These are phyloP conservation scores for Amauroascus niger DNA, from an alignment of 2,329 filamentous ascomycete genomes.

Conservation along the genomic window DNA sequence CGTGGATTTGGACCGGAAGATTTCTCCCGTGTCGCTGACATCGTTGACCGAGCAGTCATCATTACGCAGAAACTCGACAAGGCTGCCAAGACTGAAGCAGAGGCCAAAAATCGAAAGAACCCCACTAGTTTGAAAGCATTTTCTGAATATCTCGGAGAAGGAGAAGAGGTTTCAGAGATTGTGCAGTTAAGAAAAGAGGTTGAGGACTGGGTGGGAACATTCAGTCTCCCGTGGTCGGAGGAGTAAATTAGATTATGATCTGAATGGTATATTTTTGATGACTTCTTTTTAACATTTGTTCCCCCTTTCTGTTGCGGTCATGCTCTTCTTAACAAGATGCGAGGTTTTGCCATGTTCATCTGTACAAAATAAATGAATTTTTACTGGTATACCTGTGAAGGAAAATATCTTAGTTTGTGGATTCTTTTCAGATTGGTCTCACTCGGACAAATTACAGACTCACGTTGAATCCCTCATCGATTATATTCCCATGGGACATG, in stretches of 20 bases:
- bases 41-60: slow-evolving; percentile 72
- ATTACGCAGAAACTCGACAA: slow-evolving; percentile 73
- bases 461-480: too few species aligned
- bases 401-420: neutral
- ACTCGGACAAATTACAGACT: too few species aligned
- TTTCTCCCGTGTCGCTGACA: slow-evolving; percentile 75
- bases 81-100: slow-evolving; percentile 57
- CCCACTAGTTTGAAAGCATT: slow-evolving; percentile 99
- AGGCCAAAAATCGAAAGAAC: slow-evolving; percentile 77
- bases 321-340: slow-evolving; percentile 12
- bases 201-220: slow-evolving; percentile 72
- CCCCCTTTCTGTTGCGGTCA: neutral
- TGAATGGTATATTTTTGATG: neutral
- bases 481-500: too few species aligned
- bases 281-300: slow-evolving; percentile 1
- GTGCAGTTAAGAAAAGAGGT: slow-evolving; percentile 82
- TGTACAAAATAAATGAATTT: slow-evolving; percentile 4
- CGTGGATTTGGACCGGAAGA: slow-evolving; percentile 84
- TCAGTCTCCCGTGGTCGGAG: slow-evolving; percentile 74
- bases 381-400: neutral
- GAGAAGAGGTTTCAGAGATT: slow-evolving; percentile 73
- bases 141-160: slow-evolving; percentile 74
- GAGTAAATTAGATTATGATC: slow-evolving; percentile 46
- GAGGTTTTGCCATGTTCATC: neutral
- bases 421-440: neutral